phyloP scores from a whole-genome alignment of 2,329 filamentous ascomycete genomes.

The Graphium sp. region DNA sequence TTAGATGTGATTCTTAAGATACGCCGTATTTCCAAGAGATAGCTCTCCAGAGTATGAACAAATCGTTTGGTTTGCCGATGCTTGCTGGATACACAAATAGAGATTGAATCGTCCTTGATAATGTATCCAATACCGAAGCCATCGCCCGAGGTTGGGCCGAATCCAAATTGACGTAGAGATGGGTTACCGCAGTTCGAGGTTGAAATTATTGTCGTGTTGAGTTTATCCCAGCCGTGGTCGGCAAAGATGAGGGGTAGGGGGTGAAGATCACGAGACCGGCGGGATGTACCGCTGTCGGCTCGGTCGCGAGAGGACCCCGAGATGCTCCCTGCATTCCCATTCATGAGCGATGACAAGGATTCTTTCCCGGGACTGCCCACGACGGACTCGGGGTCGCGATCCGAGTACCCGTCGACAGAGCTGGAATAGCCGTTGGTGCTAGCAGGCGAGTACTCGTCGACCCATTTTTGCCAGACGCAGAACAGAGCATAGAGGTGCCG shows the following conservation, averaged over 20 bases:
- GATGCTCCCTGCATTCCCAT: no score
- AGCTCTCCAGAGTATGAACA: constrained; percentile 76
- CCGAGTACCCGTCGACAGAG: constrained; percentile 31
- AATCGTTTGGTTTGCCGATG: constrained; percentile 86
- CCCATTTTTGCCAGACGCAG: constrained; percentile 80
- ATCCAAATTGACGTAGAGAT: constrained; percentile 85
- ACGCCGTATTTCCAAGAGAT: constrained; percentile 79
- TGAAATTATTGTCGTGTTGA: constrained; percentile 86
- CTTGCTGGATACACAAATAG: constrained; percentile 83
- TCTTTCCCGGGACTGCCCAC: constrained; percentile 30
- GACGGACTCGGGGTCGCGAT: constrained; percentile 17
- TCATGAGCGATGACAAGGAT: no score
- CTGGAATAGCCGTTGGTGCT: constrained; percentile 49
- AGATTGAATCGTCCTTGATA: constrained; percentile 69
- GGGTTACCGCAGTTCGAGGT: constrained; percentile 99
- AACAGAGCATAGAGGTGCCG: constrained; percentile 87
- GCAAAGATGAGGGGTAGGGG: constrained; percentile 66
- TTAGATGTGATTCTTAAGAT: constrained; percentile 53
- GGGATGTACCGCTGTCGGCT: constrained; percentile 7
- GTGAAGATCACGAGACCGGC: constrained; percentile 19
- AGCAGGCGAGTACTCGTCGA: constrained; percentile 50
- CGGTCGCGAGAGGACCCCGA: constrained; percentile 3
- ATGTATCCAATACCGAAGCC: constrained; percentile 98
- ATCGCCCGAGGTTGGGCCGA: constrained; percentile 83
- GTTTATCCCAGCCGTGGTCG: constrained; percentile 81